Evolutionary conservation across 257 asterid genomes (phyloP).

Genomic region (Solanum peruvianum): DNA sequence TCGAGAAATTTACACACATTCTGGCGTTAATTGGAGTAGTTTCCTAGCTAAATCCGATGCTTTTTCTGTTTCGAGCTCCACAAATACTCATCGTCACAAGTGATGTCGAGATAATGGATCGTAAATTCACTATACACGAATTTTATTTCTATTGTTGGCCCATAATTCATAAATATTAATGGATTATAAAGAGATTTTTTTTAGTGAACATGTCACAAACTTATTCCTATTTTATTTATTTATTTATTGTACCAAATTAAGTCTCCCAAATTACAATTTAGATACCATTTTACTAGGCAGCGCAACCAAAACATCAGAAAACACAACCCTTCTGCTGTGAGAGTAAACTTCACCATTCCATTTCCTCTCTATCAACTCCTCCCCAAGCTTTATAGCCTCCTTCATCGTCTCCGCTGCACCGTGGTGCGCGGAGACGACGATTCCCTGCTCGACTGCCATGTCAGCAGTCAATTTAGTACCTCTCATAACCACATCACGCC

Average conservation of each 20-base stretch:
- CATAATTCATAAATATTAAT: not conserved
- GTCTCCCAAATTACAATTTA: conserved; percentile 14
- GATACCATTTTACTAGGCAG: not conserved
- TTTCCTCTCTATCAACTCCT: conserved; percentile 35
- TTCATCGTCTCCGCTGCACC: conserved; percentile 36
- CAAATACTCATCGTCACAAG: too few species aligned
- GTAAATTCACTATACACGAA: not conserved
- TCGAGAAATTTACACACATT: too few species aligned
- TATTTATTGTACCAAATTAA: not conserved
- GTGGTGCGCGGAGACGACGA: conserved; percentile 27
- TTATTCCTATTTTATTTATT: too few species aligned
- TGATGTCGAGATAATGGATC: not conserved
- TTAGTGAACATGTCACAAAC: too few species aligned
- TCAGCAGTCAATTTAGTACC: conserved; percentile 44
- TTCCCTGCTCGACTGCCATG: conserved; percentile 46
- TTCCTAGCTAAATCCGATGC: too few species aligned
- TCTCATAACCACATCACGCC: conserved; percentile 37
- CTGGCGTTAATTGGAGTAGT: too few species aligned
- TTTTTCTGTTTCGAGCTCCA: too few species aligned
- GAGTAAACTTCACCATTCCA: conserved; percentile 62
- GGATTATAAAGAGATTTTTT: too few species aligned
- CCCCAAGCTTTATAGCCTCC: conserved; percentile 36
- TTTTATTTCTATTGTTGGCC: too few species aligned
- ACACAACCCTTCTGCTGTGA: conserved; percentile 40
- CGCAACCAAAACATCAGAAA: conserved; percentile 23